phyloP scores from a whole-genome alignment of 1,284 basidiomycete genomes.

The Pseudomicrostroma phylloplanum region DNA sequence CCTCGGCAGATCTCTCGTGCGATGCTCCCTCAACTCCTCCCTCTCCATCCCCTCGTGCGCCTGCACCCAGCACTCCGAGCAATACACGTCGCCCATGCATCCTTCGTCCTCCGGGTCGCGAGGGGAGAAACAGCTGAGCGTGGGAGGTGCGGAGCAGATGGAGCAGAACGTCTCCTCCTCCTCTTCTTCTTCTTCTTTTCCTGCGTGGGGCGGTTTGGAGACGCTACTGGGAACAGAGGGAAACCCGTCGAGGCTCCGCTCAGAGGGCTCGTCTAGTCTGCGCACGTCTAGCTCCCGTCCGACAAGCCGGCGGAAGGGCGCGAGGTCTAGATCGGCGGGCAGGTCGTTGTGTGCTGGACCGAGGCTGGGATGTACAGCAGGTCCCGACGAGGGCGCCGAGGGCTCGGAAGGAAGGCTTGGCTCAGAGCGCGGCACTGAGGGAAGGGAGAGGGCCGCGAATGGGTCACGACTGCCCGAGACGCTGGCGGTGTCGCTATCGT shows the following conservation, averaged over 20 bases:
- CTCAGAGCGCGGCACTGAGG: not conserved
- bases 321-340: conserved; percentile 2
- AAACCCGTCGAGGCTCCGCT: not conserved
- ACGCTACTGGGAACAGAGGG: not conserved
- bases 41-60: conserved; percentile 1
- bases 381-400: not conserved
- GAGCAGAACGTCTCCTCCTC: not conserved
- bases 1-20: not conserved
- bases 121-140: not conserved
- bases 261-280: not conserved
- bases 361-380: not conserved
- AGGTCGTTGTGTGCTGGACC: conserved; percentile 7
- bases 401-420: too few species aligned
- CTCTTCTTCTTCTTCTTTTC: not conserved
- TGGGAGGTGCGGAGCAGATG: not conserved
- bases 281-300: not conserved
- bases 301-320: not conserved
- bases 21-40: conserved; percentile 8
- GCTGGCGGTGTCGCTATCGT: not conserved
- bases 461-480: not conserved
- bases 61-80: conserved; percentile 7
- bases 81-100: conserved; percentile 3
- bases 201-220: not conserved
- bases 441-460: not conserved
- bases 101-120: not conserved